Conservation (phyloP, 768 basidiomycete genomes). For the Serendipita sp. region DNA sequence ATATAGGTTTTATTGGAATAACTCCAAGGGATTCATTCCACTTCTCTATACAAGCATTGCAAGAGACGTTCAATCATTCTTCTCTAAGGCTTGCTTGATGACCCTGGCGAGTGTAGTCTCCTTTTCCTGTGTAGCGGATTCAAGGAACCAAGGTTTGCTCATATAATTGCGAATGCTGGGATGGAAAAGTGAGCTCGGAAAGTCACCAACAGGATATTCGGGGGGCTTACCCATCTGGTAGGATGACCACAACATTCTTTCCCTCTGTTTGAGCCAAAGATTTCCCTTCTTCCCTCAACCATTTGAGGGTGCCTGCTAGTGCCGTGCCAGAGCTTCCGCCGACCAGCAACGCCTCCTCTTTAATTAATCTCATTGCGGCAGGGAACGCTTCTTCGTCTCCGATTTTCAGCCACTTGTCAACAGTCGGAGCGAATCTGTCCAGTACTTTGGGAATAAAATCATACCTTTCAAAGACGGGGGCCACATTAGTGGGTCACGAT, state of each 20-base stretch:
- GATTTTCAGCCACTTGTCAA: conserved; percentile 80
- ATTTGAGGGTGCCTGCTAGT: conserved; percentile 58
- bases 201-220: neutral
- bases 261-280: conserved; percentile 47
- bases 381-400: conserved; percentile 66
- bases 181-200: neutral
- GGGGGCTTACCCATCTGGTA: conserved; percentile 70
- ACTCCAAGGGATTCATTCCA: too few species aligned
- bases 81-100: conserved; percentile 1
- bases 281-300: conserved; percentile 56
- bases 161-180: conserved; percentile 81
- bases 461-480: conserved; percentile 26
- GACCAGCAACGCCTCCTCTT: conserved; percentile 73
- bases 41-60: too few species aligned
- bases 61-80: too few species aligned
- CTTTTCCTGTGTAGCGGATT: conserved; percentile 19
- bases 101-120: conserved; percentile 9
- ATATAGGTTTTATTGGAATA: too few species aligned
- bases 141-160: conserved; percentile 83
- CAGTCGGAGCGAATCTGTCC: conserved; percentile 37
- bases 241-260: conserved; percentile 72
- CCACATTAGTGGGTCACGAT: neutral
- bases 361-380: conserved; percentile 60
- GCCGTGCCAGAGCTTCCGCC: conserved; percentile 90
- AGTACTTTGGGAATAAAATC: conserved; percentile 85